Base-by-base conservation (phyloP, 257 asterid genomes). In the Anisodus tanguticus region DNA sequence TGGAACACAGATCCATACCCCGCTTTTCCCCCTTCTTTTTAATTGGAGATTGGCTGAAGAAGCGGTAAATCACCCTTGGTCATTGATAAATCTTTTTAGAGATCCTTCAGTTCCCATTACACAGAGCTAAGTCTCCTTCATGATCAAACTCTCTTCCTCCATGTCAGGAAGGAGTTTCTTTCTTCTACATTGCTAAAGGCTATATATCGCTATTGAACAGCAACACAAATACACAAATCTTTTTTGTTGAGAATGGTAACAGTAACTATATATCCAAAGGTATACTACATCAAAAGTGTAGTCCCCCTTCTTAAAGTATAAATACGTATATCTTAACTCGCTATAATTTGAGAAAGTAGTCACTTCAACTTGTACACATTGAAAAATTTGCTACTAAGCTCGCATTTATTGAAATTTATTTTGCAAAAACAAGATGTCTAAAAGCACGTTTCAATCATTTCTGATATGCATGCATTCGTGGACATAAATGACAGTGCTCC, bases 291-390 rank as follows among this genome's bases (percentile, higher is more conserved):
- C 35, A 31, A 31, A 31, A 31, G 35, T 31, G 35, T 31, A 31
- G 35, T 1, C 35, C 35, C 35, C 35, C 35, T 31, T 31, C 35
- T 31, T 31, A 31, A 31, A 31, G 35, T 31, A 31, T 31, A 31
- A 31, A 31, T 22, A 31, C 35, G 35, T 31, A 31, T 31, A 31
- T 31, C 35, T 31, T 31, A 31, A 76, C 43, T 76, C n/a, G 47
- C 64, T 53, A 31, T 77, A 77, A 13, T 77, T 77, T 53, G 64
- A 77, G 49, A 77, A 77, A 53, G 64, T 31, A 77, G 64, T 26
- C 64, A 53, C 49, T 2, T 1, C 16, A 77, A 15, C 64, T 51
- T 13, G 4, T 74, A 26, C 47, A 53, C 64, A 51, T 77, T 13
- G 64, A 31, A 53, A 26, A 77, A 7, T 26, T 54, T 77, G 49